Evolutionary conservation across 495 filamentous ascomycete species (phyloP).

Genomic region (Aspergillus steynii): DNA sequence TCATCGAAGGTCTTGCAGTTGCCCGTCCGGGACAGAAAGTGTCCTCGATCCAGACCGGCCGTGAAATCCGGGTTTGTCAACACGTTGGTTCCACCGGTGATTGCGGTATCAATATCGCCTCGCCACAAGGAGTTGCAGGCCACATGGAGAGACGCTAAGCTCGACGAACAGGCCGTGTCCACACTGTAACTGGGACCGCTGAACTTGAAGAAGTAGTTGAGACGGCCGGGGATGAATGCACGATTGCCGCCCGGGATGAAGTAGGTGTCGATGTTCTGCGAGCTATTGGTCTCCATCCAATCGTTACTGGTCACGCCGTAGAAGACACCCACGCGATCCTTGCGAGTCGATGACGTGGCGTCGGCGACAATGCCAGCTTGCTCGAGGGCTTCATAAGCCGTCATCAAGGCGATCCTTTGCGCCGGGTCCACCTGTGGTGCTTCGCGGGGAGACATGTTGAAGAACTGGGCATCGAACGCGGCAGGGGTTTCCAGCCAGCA

Average conservation of each 20-base stretch:
- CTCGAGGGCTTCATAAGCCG: slow-evolving; percentile 87
- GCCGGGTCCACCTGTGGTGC: slow-evolving; percentile 83
- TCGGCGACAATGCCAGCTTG: slow-evolving; percentile 90
- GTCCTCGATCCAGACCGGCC: slow-evolving; percentile 68
- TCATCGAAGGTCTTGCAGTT: slow-evolving; percentile 79
- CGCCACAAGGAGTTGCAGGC: slow-evolving; percentile 77
- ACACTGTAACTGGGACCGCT: slow-evolving; percentile 79
- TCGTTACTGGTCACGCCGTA: slow-evolving; percentile 91
- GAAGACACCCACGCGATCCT: slow-evolving; percentile 83
- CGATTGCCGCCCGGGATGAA: slow-evolving; percentile 89
- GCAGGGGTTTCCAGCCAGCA: slow-evolving; percentile 85
- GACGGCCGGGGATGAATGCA: slow-evolving; percentile 82
- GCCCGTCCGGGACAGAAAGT: slow-evolving; percentile 76
- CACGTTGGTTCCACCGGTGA: slow-evolving; percentile 77
- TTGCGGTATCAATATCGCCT: slow-evolving; percentile 79
- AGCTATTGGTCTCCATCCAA: slow-evolving; percentile 85
- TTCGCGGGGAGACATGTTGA: slow-evolving; percentile 94
- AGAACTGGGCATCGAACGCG: slow-evolving; percentile 83
- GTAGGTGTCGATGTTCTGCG: slow-evolving; percentile 87
- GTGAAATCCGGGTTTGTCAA: slow-evolving; percentile 83
- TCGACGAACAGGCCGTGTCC: slow-evolving; percentile 88
- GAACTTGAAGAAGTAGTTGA: slow-evolving; percentile 86
- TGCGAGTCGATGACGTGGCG: slow-evolving; percentile 74
- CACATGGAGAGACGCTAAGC: slow-evolving; percentile 76
- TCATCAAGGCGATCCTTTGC: slow-evolving; percentile 77